phyloP scores from a whole-genome alignment of 2,329 filamentous ascomycete species.

The Verticillium longisporum region DNA sequence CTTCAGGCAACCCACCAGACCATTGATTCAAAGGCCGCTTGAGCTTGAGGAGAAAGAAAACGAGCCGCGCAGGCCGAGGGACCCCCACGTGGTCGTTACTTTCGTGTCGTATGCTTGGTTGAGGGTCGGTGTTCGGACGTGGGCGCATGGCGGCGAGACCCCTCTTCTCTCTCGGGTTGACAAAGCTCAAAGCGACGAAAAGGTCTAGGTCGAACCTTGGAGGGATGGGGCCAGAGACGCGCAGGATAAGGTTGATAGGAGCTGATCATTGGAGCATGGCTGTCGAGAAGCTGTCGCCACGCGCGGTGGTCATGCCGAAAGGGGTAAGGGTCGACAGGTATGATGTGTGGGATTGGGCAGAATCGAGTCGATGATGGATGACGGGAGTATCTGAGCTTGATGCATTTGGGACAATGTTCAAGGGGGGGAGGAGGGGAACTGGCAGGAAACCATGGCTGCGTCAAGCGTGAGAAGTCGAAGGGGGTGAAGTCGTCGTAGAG shows the following conservation, averaged over 20 bases:
- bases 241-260: neutral
- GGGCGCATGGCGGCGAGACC: neutral
- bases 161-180: neutral
- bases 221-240: too few species aligned
- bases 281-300: neutral
- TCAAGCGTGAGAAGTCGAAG: neutral
- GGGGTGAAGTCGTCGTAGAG: neutral
- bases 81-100: neutral
- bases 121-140: neutral
- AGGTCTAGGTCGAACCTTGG: neutral
- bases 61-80: neutral
- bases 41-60: neutral
- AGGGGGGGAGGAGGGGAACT: neutral
- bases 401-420: neutral
- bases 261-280: neutral
- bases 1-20: too few species aligned
- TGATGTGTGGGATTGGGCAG: neutral
- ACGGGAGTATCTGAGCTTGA: neutral
- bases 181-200: neutral
- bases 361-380: neutral
- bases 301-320: neutral
- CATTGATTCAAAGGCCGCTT: too few species aligned
- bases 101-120: neutral
- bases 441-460: neutral
- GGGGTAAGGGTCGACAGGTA: neutral